A percentile compares a stretch with the other conserved stretches of the same genome.
These are phyloP conservation scores for Aureobasidium musti DNA, from an alignment of 2,329 filamentous ascomycete species.

Conservation along the genomic window DNA sequence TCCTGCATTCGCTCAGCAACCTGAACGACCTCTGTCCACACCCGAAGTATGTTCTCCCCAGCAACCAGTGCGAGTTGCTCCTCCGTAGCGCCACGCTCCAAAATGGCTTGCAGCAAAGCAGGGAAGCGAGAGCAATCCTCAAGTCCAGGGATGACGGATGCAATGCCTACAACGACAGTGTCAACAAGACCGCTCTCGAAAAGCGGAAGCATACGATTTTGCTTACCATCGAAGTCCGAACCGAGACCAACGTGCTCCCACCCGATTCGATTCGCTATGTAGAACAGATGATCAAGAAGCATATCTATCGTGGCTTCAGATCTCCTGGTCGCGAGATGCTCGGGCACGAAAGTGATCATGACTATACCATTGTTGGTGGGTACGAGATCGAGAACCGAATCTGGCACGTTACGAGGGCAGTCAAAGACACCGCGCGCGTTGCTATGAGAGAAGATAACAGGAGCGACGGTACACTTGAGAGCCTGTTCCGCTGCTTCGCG, in stretches of 20 bases:
- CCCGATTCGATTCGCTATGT: constrained; percentile 36
- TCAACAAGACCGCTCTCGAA: background rate
- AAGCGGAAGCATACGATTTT: no score
- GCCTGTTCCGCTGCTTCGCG: constrained; percentile 33
- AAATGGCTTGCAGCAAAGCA: constrained; percentile 40
- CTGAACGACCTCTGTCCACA: constrained; percentile 36
- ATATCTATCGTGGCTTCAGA: constrained; percentile 40
- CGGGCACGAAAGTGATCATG: constrained; percentile 47
- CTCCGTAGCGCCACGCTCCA: constrained; percentile 46
- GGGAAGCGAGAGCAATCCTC: constrained; percentile 46
- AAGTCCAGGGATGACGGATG: constrained; percentile 35
- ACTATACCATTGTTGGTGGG: constrained; percentile 46
- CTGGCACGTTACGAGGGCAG: constrained; percentile 47
- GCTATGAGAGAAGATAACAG: constrained; percentile 29
- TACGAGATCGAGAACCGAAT: constrained; percentile 44
- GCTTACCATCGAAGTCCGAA: constrained; percentile 41
- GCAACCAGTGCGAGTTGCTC: constrained; percentile 44
- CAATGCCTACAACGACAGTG: constrained; percentile 35
- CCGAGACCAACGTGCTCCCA: constrained; percentile 47
- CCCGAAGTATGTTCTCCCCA: constrained; percentile 45
- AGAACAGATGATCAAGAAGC: constrained; percentile 42
- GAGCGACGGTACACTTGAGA: constrained; percentile 34
- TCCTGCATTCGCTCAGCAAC: constrained; percentile 40
- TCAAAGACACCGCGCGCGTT: constrained; percentile 35
- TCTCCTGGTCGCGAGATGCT: constrained; percentile 35